Percentiles rank a stretch among this genome's conserved stretches.
phyloP scores from a whole-genome alignment of 2,329 filamentous ascomycete species.

The Pseudogymnoascus verrucosus region DNA sequence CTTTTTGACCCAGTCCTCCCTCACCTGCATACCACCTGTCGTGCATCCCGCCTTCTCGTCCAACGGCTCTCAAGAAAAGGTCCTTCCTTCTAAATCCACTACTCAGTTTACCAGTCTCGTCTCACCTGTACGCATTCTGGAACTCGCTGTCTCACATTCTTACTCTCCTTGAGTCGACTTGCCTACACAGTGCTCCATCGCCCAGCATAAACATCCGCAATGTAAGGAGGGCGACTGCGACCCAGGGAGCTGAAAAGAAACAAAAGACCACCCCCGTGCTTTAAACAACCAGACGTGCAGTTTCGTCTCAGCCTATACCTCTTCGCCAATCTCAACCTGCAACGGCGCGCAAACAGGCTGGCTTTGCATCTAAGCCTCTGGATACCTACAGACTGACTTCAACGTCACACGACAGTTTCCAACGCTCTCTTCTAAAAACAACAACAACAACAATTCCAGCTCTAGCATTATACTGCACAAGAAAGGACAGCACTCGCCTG shows the following conservation, averaged over 20 bases:
- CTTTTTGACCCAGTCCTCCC: background rate
- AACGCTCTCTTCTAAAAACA: background rate
- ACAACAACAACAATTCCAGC: background rate
- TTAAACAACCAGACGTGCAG: background rate
- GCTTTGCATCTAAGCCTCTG: slow-evolving; percentile 3
- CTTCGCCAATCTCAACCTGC: slow-evolving; percentile 2
- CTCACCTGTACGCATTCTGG: slow-evolving; percentile 3
- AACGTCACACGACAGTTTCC: background rate
- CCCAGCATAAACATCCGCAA: slow-evolving; percentile 7
- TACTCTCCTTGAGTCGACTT: slow-evolving; percentile 1
- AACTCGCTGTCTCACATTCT: background rate
- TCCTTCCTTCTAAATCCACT: background rate
- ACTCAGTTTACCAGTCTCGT: background rate
- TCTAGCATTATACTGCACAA: background rate
- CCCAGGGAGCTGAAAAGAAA: slow-evolving; percentile 3
- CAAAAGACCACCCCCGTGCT: background rate
- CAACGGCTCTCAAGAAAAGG: background rate
- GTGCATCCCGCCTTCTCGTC: slow-evolving; percentile 2
- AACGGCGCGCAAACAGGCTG: slow-evolving; percentile 1
- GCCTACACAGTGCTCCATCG: slow-evolving; percentile 1
- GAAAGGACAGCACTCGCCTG: background rate
- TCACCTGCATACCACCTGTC: background rate
- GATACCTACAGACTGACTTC: background rate
- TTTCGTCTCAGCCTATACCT: background rate
- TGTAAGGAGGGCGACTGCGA: background rate